Evolutionary conservation across 345 rosid genomes (phyloP).

Genomic region (Brassica napus): Da-Ae NC_063444.1:17816001-17816500

Average conservation of each 20-base stretch:
- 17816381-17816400: too few species aligned
- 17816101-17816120: neutral
- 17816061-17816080: neutral
- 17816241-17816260: neutral
- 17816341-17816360: too few species aligned
- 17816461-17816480: too few species aligned
- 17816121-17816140: neutral
- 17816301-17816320: neutral
- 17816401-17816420: too few species aligned
- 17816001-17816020: slow-evolving; percentile 25
- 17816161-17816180: neutral
- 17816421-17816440: too few species aligned
- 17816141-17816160: neutral
- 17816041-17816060: neutral
- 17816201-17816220: neutral
- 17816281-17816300: neutral
- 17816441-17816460: too few species aligned
- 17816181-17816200: neutral
- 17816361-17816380: too few species aligned
- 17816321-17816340: too few species aligned
- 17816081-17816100: neutral
- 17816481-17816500: too few species aligned
- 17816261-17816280: neutral
- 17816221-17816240: neutral
- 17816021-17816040: neutral